Evolutionary conservation across 495 filamentous ascomycete species (phyloP).

Genomic region (Xylaria scruposa): DNA sequence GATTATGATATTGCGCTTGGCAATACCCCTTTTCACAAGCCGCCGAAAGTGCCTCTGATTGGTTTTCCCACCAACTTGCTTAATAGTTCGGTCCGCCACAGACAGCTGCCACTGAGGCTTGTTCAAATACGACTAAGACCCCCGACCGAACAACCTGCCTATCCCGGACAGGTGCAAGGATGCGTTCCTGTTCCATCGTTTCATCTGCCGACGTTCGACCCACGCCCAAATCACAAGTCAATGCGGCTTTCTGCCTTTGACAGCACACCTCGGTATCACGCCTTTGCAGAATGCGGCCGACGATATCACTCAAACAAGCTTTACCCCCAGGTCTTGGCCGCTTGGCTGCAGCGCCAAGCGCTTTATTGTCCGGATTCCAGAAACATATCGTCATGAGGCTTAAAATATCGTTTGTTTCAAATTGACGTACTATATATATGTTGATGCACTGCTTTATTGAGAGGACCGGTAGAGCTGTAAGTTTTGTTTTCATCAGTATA

Average conservation of each 20-base stretch:
- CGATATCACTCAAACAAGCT: conserved; percentile 14
- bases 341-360: conserved; percentile 28
- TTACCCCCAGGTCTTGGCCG: conserved; percentile 23
- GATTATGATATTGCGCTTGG: not conserved
- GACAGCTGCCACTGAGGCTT: not conserved
- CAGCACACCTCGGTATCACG: conserved; percentile 5
- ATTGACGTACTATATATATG: not conserved
- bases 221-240: conserved; percentile 5
- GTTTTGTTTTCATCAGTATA: not conserved
- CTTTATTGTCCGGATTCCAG: not conserved
- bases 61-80: not conserved
- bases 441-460: not conserved
- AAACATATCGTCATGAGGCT: conserved; percentile 15
- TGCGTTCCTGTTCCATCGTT: conserved; percentile 8
- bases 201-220: conserved; percentile 23
- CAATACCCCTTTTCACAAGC: not conserved
- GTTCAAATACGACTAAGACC: not conserved
- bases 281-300: not conserved
- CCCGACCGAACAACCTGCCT: conserved; percentile 17
- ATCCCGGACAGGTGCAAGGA: not conserved
- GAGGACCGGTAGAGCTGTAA: too few relatives aligned
- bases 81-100: conserved; percentile 1
- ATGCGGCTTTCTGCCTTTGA: conserved; percentile 2
- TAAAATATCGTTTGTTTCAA: conserved; percentile 2
- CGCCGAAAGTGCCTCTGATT: not conserved